Conservation (phyloP, 2,329 filamentous ascomycete species). For the Fusarium azukiicola region DNA sequence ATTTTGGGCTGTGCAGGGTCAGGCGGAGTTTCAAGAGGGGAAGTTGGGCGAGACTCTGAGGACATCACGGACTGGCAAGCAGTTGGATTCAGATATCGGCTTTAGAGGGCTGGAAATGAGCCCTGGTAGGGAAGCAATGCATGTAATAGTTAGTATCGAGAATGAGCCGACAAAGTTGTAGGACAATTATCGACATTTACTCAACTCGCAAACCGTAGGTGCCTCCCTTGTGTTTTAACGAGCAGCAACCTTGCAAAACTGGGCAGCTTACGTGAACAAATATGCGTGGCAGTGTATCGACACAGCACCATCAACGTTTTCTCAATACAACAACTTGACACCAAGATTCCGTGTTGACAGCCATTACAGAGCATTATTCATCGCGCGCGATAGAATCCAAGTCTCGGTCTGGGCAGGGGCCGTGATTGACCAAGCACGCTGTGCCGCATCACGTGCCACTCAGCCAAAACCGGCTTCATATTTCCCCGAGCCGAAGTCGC, state of each 20-base stretch:
- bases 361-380: too few relatives aligned
- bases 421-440: neutral
- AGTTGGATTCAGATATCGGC: slow-evolving; percentile 78
- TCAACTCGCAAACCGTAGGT: neutral
- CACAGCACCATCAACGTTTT: too few relatives aligned
- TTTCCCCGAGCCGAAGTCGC: slow-evolving; percentile 42
- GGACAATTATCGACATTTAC: neutral
- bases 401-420: too few relatives aligned
- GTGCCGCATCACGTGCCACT: slow-evolving; percentile 36
- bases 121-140: neutral
- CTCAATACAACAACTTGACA: too few relatives aligned
- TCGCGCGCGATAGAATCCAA: too few relatives aligned
- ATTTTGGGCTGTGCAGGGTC: slow-evolving; percentile 68
- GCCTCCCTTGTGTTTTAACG: too few relatives aligned
- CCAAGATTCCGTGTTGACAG: too few relatives aligned
- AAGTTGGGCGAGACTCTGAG: slow-evolving; percentile 67
- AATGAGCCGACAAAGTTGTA: neutral
- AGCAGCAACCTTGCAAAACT: too few relatives aligned
- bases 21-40: slow-evolving; percentile 64
- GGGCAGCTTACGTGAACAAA: too few relatives aligned
- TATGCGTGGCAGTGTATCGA: too few relatives aligned
- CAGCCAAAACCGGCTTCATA: slow-evolving; percentile 1
- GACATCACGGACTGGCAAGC: slow-evolving; percentile 81
- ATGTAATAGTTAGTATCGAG: neutral
- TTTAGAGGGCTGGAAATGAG: slow-evolving; percentile 54